Evolutionary conservation across 148 eudicot species (phyloP), one percentile per base, ranked within the genome.

Genomic region (Silene conica): DNA sequence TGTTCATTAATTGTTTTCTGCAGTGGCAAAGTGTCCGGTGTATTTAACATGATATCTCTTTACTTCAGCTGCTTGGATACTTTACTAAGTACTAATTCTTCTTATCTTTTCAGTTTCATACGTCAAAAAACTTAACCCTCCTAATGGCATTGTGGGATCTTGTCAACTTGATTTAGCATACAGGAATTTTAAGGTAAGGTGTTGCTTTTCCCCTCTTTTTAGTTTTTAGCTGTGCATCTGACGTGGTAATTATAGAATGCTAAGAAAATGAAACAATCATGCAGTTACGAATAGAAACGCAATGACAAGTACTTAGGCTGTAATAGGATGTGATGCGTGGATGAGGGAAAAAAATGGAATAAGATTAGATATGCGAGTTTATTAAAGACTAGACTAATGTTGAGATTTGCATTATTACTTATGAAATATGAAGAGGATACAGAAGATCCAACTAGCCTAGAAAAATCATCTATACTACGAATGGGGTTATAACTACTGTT

Each of bases 111-210:
- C 76, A 93, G 98, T 93, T 84, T 83, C 92, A 38, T 93, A 91
- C 79, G 94, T 93, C 71, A 91, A 84, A 82, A 85, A 72, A 84
- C 85, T 91, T 80, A 93, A 91, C 81, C 87, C 88, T 82, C 97
- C 98, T 52, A 91, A 91, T 73, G 98, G 98, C 72, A 86, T 93
- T 43, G 98, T 93, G 81, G 98, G 98, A 82, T 92, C 98, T 52
- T 93, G 97, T 74, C 92, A 91, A 82, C 98, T 93, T 78, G 97
- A 91, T 83, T 70, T 89, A 73, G 98, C 98, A 64, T 91, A 86
- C 81, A 91, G 89, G 79, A 91, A 93, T 82, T 93, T 89, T 86
- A 91, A 91, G 97, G 98, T 93, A 82, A 73, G 77, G 56, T 54
- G 64, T 31, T 12, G 59, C 55, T 10, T 28, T 63, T 28, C 15